These are phyloP conservation scores for Flaveria sonorensis DNA, from an alignment of 129 eudicot species.

Conservation along the genomic window DNA sequence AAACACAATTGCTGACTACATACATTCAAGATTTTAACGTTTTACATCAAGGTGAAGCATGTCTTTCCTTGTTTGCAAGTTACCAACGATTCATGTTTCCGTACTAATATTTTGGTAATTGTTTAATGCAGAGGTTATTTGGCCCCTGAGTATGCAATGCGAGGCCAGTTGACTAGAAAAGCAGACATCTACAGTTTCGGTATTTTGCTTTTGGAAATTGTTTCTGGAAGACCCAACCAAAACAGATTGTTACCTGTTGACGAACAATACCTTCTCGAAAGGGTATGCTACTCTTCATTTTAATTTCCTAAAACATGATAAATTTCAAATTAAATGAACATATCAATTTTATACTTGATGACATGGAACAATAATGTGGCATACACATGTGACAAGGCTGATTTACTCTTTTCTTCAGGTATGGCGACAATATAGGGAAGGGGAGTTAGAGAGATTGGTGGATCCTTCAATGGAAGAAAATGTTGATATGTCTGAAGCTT, in stretches of 20 bases:
- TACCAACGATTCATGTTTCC: not conserved
- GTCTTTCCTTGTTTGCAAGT: slow-evolving; percentile 16
- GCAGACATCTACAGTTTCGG: slow-evolving; percentile 97
- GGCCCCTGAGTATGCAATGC: slow-evolving; percentile 95
- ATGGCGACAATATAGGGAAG: slow-evolving; percentile 59
- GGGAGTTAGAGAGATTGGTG: slow-evolving; percentile 50
- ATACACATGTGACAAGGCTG: not conserved
- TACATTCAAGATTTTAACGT: not conserved
- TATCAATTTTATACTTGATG: not conserved
- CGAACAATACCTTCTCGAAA: slow-evolving; percentile 74
- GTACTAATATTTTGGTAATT: slow-evolving; percentile 12
- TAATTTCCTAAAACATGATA: slow-evolving; percentile 12
- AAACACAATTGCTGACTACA: not conserved
- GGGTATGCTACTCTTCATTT: slow-evolving; percentile 50
- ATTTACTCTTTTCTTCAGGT: slow-evolving; percentile 50
- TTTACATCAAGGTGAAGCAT: slow-evolving; percentile 10
- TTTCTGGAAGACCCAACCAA: slow-evolving; percentile 74
- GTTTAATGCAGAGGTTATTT: slow-evolving; percentile 73
- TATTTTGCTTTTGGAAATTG: slow-evolving; percentile 81
- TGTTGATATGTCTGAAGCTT: slow-evolving; percentile 55
- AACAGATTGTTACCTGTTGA: slow-evolving; percentile 61
- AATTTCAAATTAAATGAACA: not conserved
- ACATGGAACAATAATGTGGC: not conserved
- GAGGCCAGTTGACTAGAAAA: slow-evolving; percentile 87
- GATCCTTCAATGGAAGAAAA: slow-evolving; percentile 52